phyloP scores from a whole-genome alignment of 495 filamentous ascomycete genomes.

The Aspergillus sclerotioniger region DNA sequence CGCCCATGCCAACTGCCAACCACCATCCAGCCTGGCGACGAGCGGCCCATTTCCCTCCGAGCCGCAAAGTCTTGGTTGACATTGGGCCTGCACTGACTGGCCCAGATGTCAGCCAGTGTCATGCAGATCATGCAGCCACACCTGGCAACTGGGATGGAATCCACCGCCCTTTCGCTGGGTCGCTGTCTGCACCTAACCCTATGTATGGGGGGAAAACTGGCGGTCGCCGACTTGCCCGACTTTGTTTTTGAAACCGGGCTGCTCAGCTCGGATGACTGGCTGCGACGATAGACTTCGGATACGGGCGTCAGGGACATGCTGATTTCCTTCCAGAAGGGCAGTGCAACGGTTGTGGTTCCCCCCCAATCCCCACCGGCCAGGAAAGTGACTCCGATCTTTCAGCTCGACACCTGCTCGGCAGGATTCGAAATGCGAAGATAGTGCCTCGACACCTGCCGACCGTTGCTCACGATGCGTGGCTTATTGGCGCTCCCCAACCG shows the following conservation, averaged over 20 bases:
- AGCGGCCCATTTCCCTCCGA: conserved; percentile 7
- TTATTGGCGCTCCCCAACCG: background rate
- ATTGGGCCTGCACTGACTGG: background rate
- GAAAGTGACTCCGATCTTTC: background rate
- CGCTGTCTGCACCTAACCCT: conserved; percentile 4
- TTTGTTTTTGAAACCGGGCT: background rate
- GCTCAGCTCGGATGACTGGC: conserved; percentile 11
- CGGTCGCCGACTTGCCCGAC: conserved; percentile 3
- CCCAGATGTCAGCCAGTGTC: background rate
- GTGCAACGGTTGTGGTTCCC: background rate
- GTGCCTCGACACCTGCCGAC: background rate
- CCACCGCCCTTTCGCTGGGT: conserved; percentile 15
- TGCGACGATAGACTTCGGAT: background rate
- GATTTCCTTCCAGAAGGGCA: background rate
- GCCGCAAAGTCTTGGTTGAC: conserved; percentile 12
- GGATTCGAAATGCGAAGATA: background rate
- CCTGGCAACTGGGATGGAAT: background rate
- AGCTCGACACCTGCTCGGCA: background rate
- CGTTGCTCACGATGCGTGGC: background rate
- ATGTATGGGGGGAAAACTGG: conserved; percentile 3
- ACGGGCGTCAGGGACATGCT: background rate
- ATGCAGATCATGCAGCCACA: conserved; percentile 16
- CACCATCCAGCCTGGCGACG: background rate
- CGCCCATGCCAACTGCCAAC: no score
- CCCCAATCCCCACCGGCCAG: no score